Base-by-base conservation (phyloP, 208 protist species). In the Strigomonas oncopelti region DNA sequence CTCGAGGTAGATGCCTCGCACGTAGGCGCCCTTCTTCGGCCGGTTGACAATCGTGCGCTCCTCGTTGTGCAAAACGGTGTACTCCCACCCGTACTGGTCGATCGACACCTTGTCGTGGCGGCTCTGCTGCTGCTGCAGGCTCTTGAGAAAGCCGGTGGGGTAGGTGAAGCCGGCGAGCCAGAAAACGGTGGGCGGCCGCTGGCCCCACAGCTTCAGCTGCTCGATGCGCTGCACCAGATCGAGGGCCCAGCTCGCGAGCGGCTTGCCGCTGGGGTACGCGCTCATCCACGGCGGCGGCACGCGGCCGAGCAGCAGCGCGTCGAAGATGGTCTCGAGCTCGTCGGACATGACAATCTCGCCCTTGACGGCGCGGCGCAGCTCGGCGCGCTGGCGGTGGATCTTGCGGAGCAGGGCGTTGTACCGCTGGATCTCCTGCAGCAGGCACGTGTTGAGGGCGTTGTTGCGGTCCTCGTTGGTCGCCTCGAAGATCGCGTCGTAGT, bases 121-220 rank as follows among this genome's bases (percentile, higher is more conserved):
- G 9, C 97, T 96, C 59, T 96, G 83, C 55, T 94, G 90, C 77
- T 99, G 97, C 78, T 99, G 90, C 52, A 99, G 73, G 22, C 93
- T 94, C 71, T 98, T 99, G 53, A 99, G 84, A 82, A 99, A 99
- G 53, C 97, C 97, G 9, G 97, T 99, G 18, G 98, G 98, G 83
- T 98, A 99, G n/a, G 97, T 99, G 75, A 99, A 98, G 59, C 97
- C 98, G 38, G 93, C 85, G 36, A 99, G 90, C 98, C 98, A 99
- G 75, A 99, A 99, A 18, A 98, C 90, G 24, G 88, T 96, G 45
- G 97, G 98, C 24, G 86, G 88, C 18, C 89, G 86, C 65, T 94
- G 85, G 13, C 87, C 90, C 97, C 97, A 99, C 71, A 88, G 31
- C 62, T 86, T 88, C 75, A 99, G 89, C 75, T 98, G 96, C 38